Base-by-base conservation (phyloP, 108 stramenopile genomes). In the Stephanodiscus triporus region DNA sequence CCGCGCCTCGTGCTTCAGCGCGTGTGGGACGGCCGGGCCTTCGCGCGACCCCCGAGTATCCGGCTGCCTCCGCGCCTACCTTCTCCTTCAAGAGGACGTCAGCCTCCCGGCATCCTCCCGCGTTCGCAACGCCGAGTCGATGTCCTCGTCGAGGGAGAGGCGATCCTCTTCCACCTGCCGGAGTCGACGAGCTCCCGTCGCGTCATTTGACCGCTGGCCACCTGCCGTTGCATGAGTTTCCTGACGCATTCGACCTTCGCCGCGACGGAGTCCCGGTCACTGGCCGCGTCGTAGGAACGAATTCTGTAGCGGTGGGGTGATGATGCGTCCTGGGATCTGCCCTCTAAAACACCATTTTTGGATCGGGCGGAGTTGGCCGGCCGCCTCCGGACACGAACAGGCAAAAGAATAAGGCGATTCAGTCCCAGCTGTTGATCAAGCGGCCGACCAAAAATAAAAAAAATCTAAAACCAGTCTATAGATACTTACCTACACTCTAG, bases 231-330 rank as follows among this genome's bases (percentile, higher is more conserved):
- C 91, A 89, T 92, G 36, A 59, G 42, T 34, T 85, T 86, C 47
- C 75, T 75, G 16, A 89, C 68, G 36, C 68, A 51, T 7, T 73
- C 63, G 49, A 70, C 82, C 62, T 92, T 92, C 40, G 82, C 58
- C 48, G 78, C 85, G 23, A 88, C 66, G 1, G 50, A 50, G 6
- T 77, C 56, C 6, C 68, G 50, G 6, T 77, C 42, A 11, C 84
- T 82, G 20, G 89, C 86, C 13, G 63, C 58, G 73, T 95, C 91
- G 67, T 94, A 95, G n/a, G 30, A 95, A 80, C 0, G 74, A 77
- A 72, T 95, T 85, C 70, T 97, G n/a, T n/a, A n/a, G n/a, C n/a
- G n/a, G n/a, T n/a, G n/a, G n/a, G n/a, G n/a, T n/a, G n/a, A n/a
- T n/a, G n/a, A n/a, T n/a, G n/a, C n/a, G n/a, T n/a, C n/a, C n/a